Percentiles rank a stretch among this genome's conserved stretches.
phyloP scores from a whole-genome alignment of 116 monocot species.

The Posidonia oceanica region DNA sequence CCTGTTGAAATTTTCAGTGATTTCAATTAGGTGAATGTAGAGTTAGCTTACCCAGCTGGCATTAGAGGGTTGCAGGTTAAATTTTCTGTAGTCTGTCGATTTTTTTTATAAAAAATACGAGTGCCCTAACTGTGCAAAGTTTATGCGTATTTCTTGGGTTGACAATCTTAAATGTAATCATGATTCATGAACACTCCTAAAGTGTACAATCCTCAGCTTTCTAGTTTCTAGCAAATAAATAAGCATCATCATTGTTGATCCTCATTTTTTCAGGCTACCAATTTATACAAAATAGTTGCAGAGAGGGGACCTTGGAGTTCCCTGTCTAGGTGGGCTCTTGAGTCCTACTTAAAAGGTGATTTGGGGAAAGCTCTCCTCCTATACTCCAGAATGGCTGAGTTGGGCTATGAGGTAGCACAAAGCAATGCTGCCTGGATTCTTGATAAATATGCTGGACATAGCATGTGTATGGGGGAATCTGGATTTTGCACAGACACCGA shows the following conservation, averaged over 20 bases:
- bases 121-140: too few relatives aligned
- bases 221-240: neutral
- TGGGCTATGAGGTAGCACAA: conserved; percentile 92
- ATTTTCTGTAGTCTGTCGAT: too few relatives aligned
- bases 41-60: too few relatives aligned
- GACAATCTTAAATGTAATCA: too few relatives aligned
- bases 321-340: conserved; percentile 73
- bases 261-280: conserved; percentile 40
- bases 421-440: conserved; percentile 99
- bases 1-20: too few relatives aligned
- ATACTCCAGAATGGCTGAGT: conserved; percentile 87
- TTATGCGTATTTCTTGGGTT: too few relatives aligned
- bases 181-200: too few relatives aligned
- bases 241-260: neutral
- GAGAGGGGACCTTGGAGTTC: conserved; percentile 96
- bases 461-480: conserved; percentile 85
- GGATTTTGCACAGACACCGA: conserved; percentile 71
- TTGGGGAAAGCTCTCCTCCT: conserved; percentile 72
- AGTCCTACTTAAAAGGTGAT: conserved; percentile 79
- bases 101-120: too few relatives aligned
- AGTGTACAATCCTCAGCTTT: neutral
- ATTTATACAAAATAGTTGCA: conserved; percentile 69
- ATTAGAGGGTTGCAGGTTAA: too few relatives aligned
- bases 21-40: too few relatives aligned
- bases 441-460: conserved; percentile 75